phyloP scores from a whole-genome alignment of 73 alveolate species.

The Paraurostyla sp. region DNA sequence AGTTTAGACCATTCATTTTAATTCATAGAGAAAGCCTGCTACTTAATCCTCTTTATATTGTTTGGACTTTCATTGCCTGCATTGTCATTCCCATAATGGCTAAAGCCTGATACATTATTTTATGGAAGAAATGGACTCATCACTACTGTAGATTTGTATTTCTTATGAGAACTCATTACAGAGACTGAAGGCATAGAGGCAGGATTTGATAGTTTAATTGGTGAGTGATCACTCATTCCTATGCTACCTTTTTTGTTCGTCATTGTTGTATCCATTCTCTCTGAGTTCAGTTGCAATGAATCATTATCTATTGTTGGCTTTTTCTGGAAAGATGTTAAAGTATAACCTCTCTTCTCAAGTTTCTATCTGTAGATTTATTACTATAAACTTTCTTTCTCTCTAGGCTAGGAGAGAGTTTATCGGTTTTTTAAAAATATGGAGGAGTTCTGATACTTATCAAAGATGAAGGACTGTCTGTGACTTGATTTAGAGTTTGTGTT shows the following conservation, averaged over 20 bases:
- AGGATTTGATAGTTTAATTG: neutral
- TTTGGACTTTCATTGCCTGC: neutral
- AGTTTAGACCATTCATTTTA: no score
- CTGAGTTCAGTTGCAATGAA: neutral
- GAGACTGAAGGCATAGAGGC: neutral
- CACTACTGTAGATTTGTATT: neutral
- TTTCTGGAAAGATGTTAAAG: neutral
- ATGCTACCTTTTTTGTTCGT: neutral
- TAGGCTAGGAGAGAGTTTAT: no score
- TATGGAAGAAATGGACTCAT: neutral
- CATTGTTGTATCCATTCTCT: neutral
- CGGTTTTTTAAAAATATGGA: neutral
- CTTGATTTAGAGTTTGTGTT: neutral
- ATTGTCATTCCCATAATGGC: neutral
- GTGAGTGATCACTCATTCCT: neutral
- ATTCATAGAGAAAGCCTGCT: no score
- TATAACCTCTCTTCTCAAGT: conserved; percentile 28
- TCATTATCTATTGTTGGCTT: neutral
- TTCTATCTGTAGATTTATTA: conserved; percentile 17
- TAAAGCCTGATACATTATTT: neutral
- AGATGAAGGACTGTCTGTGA: neutral
- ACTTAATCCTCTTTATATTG: no score
- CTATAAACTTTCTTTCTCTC: neutral
- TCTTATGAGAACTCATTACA: neutral
- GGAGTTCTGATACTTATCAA: neutral